These are phyloP conservation scores for Populus davidiana DNA, from an alignment of 345 rosid genomes.

Conservation along the genomic window DNA sequence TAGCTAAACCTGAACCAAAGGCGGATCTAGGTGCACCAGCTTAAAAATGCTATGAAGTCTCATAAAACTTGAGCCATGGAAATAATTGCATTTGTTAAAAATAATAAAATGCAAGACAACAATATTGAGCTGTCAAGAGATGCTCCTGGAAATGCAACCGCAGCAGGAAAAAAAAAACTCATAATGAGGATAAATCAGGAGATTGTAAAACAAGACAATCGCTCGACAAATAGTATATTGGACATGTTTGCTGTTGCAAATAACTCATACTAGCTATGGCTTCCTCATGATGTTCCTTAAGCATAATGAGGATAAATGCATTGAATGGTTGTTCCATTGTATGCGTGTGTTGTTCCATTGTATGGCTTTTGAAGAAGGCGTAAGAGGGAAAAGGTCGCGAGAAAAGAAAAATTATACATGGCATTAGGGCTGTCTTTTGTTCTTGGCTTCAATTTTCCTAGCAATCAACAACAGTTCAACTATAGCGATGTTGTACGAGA, in stretches of 20 bases:
- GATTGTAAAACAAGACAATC: not conserved
- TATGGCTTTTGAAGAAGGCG: too few relatives aligned
- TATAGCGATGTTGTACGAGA: too few relatives aligned
- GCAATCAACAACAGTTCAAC: too few relatives aligned
- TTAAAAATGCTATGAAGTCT: not conserved
- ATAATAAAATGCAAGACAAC: not conserved
- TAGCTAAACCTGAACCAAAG: conserved; percentile 47
- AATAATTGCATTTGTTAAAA: not conserved
- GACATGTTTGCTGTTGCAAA: not conserved
- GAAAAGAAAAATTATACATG: too few relatives aligned
- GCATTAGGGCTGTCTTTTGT: too few relatives aligned
- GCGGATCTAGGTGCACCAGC: not conserved
- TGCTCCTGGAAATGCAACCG: not conserved
- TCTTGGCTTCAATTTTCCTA: too few relatives aligned
- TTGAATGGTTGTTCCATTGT: too few relatives aligned
- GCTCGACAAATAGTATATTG: not conserved
- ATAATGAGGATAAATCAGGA: too few relatives aligned
- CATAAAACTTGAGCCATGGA: not conserved
- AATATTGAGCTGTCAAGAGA: not conserved
- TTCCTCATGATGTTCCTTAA: not conserved
- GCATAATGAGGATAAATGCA: too few relatives aligned
- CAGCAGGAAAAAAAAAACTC: not conserved
- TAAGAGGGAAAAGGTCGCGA: too few relatives aligned
- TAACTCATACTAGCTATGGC: not conserved
- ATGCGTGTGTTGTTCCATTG: too few relatives aligned